Evolutionary conservation across 2,329 filamentous ascomycete species (phyloP), one percentile per base, ranked within the genome.

Genomic region (Cryphonectria carpinicola): DNA sequence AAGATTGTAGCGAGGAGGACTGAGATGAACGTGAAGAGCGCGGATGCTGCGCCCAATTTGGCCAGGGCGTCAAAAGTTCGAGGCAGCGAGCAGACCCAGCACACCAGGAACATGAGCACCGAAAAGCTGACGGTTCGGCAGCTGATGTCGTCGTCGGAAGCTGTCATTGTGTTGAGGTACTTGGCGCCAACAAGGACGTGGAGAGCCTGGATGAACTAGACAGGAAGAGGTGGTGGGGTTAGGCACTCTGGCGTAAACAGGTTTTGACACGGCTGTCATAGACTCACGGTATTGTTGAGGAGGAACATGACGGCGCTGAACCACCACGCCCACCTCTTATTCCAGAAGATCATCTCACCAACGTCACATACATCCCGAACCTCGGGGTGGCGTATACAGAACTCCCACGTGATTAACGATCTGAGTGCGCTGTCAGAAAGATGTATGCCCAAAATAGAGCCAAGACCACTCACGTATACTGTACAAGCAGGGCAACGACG

Each of bases 331-430:
- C 91, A 93, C 71, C 87, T 89, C 80, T 93, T 90, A 74, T 92
- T 91, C 90, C 92, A 97, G 82, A 97, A 97, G 32, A 98, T 88
- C 87, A 95, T 95, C 80, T 97, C 93, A n/a, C 94, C 95, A 78
- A 98, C 93, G 79, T 98, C 95, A 79, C 94, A 97, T 19, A 97
- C 93, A 82, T 98, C 95, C 75, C 94, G 90, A 71, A 97, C 90
- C 79, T 98, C 93, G 0, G 95, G 95, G 78, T 98, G 94, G 64
- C 94, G 89, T 70, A 98, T 83, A 79, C 95, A 98, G 77, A 97
- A 97, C 79, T 95, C 90, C 94, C 92, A 95, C 28, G 85, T 77
- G 3, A 83, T 79, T 7, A 82, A 71, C 0, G 79, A 81, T 32
- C 69, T 74, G 64, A 39, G 63, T 73, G 37, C 28, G n/a, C 46